Base-by-base conservation (phyloP, 306 rosid genomes). In the Ceratonia siliqua region DNA sequence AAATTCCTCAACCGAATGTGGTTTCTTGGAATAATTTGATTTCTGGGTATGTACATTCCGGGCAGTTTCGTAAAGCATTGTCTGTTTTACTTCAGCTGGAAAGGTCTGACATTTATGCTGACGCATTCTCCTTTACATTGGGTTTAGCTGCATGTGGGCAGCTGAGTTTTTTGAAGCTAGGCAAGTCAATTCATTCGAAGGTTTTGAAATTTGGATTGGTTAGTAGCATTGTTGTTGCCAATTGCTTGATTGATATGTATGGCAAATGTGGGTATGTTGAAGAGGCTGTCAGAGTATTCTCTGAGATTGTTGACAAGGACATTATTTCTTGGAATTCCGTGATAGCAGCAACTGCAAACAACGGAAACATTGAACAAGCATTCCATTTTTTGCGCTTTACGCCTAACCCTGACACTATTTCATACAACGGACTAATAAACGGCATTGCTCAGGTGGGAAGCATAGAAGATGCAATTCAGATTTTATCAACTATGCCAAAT, bases 181-280 rank as follows among this genome's bases (percentile, higher is more conserved):
- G 93, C 45, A 75, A 73, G 62, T 80, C 89, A 8, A 77, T 90
- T 74, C 97, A 89, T 79, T 73, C 83, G 59, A 86, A 82, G 84
- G 55, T 67, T 21, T 58, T 83, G 62, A 86, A 83, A 82, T 63
- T 77, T 42, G 96, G 93, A 13, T 17, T 90, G 50, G 77, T 15
- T 61, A 7, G 36, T 48, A 71, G 64, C 67, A 77, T 46, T 38
- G 79, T 88, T 64, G 80, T 85, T 83, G 87, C 83, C 4, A 89
- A 88, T 18, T 86, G 97, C 81, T 88, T 88, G 90, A 82, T 86
- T 79, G 85, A 86, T 67, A 88, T 86, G 97, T 92, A 88, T 80
- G 96, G 93, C 28, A 89, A 89, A 89, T 90, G 93, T 2, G 86
- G 91, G 2, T 82, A 53, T 56, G 77, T 82, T 41, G 80, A 77